A percentile compares a stretch with the other conserved stretches of the same genome.
Evolutionary conservation across 164 flowering plant species (phyloP).

Genomic region (Umbellularia californica): DNA sequence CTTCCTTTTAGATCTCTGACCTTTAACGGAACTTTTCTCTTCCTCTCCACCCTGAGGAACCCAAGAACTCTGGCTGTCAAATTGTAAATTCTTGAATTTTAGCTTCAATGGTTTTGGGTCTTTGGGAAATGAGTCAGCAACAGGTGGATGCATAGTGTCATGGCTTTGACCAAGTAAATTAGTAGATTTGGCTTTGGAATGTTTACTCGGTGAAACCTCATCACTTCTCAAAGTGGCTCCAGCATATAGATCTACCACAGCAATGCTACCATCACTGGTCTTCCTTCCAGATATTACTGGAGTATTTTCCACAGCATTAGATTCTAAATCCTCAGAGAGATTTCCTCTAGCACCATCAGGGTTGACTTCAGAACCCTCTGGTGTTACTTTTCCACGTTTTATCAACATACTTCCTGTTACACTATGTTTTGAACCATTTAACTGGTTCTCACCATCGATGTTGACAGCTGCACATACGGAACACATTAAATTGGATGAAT

Average conservation of each 20-base stretch:
- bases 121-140: conserved; percentile 36
- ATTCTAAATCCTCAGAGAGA: conserved; percentile 27
- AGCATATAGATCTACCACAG: conserved; percentile 18
- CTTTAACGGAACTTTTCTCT: conserved; percentile 67
- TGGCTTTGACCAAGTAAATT: conserved; percentile 24
- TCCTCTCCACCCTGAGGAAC: conserved; percentile 46
- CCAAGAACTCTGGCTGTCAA: conserved; percentile 49
- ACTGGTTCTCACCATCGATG: conserved; percentile 24
- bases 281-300: conserved; percentile 32
- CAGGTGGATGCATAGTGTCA: conserved; percentile 22
- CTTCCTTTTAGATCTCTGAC: conserved; percentile 94
- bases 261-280: conserved; percentile 24
- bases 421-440: conserved; percentile 29
- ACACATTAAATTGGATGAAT: neutral
- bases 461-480: conserved; percentile 35
- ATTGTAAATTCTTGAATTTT: conserved; percentile 65
- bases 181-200: conserved; percentile 27
- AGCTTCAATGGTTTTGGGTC: conserved; percentile 74
- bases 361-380: conserved; percentile 39
- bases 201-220: conserved; percentile 34
- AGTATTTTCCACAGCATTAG: conserved; percentile 25
- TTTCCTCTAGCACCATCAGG: conserved; percentile 28
- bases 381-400: conserved; percentile 47
- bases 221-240: conserved; percentile 33
- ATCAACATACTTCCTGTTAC: conserved; percentile 43